Conservation (phyloP, 768 basidiomycete genomes). For the Rhizopogon vinicolor region DNA sequence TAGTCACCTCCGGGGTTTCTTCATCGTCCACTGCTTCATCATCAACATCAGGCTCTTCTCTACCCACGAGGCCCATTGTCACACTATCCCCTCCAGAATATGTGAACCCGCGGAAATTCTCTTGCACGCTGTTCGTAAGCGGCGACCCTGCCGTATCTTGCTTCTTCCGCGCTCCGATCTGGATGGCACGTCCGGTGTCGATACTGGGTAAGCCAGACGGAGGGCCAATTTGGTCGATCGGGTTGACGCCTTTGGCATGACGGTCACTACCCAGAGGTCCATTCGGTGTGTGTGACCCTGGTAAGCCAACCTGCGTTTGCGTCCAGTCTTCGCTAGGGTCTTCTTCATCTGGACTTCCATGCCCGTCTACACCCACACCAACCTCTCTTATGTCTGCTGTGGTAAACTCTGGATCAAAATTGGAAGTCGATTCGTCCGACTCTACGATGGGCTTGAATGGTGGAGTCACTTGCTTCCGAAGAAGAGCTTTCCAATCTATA, state of each 20-base stretch:
- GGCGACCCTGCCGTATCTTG: conserved; percentile 52
- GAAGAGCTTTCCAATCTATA: conserved; percentile 90
- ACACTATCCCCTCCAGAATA: conserved; percentile 75
- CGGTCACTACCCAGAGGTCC: conserved; percentile 72
- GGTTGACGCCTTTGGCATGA: conserved; percentile 7
- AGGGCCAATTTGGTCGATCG: conserved; percentile 5
- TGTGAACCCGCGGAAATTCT: conserved; percentile 95
- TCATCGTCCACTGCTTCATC: conserved; percentile 46
- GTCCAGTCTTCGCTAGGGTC: conserved; percentile 67
- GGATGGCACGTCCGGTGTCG: conserved; percentile 34
- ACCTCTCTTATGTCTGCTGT: conserved; percentile 80
- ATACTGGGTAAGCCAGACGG: conserved; percentile 3
- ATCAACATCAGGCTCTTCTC: conserved; percentile 26
- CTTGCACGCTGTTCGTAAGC: conserved; percentile 89
- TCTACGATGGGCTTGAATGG: conserved; percentile 98
- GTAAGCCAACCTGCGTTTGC: conserved; percentile 34
- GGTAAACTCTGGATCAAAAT: conserved; percentile 99
- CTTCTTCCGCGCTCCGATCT: conserved; percentile 47
- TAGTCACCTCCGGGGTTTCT: conserved; percentile 43
- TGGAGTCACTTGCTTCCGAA: conserved; percentile 85
- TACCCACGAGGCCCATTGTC: conserved; percentile 36
- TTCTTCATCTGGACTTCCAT: conserved; percentile 41
- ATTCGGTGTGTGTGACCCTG: conserved; percentile 57
- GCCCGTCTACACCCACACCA: conserved; percentile 48
- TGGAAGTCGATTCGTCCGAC: conserved; percentile 96